A percentile compares a stretch with the other conserved stretches of the same genome.
These are phyloP conservation scores for Tolypocladium paradoxum DNA, from an alignment of 2,329 filamentous ascomycete genomes.

Conservation along the genomic window DNA sequence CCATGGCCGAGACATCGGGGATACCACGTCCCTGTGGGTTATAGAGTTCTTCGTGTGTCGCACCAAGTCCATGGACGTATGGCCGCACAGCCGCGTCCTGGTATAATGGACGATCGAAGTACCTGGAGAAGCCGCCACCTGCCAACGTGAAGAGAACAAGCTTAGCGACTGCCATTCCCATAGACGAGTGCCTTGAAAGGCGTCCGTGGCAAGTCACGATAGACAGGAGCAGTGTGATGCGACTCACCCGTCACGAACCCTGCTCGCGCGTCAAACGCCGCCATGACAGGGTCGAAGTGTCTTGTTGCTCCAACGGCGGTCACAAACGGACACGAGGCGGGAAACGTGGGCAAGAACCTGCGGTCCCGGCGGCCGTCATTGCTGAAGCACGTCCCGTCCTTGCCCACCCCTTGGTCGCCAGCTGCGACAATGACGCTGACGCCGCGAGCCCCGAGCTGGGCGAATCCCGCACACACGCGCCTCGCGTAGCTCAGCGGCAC, in stretches of 20 bases:
- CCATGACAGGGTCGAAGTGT: constrained; percentile 37
- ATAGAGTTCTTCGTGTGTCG: not conserved
- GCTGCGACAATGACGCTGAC: constrained; percentile 51
- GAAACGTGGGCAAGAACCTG: constrained; percentile 26
- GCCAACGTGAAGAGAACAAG: no score
- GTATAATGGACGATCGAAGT: not conserved
- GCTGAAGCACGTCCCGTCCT: not conserved
- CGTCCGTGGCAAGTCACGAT: no score
- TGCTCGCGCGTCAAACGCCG: constrained; percentile 37
- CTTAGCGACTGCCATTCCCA: not conserved
- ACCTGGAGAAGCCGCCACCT: not conserved
- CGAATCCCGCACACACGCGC: constrained; percentile 49
- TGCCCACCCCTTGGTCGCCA: constrained; percentile 32
- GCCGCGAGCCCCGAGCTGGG: constrained; percentile 52
- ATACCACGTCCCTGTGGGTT: not conserved
- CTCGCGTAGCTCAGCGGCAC: constrained; percentile 47
- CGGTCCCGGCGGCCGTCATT: constrained; percentile 6
- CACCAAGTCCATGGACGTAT: not conserved
- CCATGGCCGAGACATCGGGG: not conserved
- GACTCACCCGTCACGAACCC: constrained; percentile 9
- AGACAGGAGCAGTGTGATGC: not conserved
- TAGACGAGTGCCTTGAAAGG: no score
- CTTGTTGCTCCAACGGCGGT: no score
- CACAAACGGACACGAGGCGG: constrained; percentile 34
- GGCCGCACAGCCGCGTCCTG: not conserved